Conservation (phyloP, 2,329 filamentous ascomycete genomes). For the Penicillium sp. region DNA sequence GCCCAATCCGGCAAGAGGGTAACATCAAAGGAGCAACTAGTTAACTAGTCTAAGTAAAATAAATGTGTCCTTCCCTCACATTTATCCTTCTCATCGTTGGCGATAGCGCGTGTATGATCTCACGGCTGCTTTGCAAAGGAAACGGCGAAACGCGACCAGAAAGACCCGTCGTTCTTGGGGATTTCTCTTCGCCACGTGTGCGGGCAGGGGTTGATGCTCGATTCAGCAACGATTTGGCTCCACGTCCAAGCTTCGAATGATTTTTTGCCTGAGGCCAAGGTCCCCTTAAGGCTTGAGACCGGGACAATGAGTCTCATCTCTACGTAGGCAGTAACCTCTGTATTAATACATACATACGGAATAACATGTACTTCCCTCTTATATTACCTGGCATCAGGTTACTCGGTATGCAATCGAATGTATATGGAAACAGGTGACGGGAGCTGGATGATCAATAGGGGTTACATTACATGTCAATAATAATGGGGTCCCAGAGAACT, state of each 20-base stretch:
- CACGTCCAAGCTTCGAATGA: not conserved
- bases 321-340: not conserved
- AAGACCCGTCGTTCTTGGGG: not conserved
- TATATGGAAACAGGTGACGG: not conserved
- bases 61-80: not conserved
- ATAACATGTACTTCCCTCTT: not conserved
- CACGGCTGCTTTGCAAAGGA: not conserved
- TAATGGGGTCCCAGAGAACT: slow-evolving; percentile 39
- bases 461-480: not conserved
- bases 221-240: not conserved
- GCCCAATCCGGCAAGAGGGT: not conserved
- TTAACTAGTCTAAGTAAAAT: not conserved
- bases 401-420: not conserved
- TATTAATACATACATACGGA: not conserved
- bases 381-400: not conserved
- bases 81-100: not conserved
- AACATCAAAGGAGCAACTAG: not conserved
- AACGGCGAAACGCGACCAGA: not conserved
- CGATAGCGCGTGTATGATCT: not conserved
- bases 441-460: not conserved
- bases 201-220: not conserved
- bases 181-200: not conserved
- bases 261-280: not conserved
- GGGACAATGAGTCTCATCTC: not conserved
- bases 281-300: not conserved